These are phyloP conservation scores for Aquanectria penicillioides DNA, from an alignment of 2,329 filamentous ascomycete species.

Conservation along the genomic window DNA sequence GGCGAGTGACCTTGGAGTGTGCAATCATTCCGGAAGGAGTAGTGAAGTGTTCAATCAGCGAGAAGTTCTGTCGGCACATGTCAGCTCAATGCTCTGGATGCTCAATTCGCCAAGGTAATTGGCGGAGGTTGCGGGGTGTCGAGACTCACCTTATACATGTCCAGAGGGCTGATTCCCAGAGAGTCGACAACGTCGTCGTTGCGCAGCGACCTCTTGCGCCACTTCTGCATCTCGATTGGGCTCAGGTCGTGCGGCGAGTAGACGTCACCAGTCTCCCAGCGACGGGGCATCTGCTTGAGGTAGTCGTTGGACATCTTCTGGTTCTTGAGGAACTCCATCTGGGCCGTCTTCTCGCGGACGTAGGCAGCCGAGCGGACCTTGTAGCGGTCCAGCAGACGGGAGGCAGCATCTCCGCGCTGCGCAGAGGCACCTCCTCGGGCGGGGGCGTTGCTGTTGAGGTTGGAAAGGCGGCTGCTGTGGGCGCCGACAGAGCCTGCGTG, in stretches of 20 bases:
- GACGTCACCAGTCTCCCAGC: slow-evolving; percentile 82
- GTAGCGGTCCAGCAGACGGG: slow-evolving; percentile 42
- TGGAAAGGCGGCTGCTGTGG: slow-evolving; percentile 34
- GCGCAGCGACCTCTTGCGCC: slow-evolving; percentile 69
- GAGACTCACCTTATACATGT: slow-evolving; percentile 82
- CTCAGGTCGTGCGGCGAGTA: slow-evolving; percentile 92
- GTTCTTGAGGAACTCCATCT: slow-evolving; percentile 52
- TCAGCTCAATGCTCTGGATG: slow-evolving; percentile 7
- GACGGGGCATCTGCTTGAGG: slow-evolving; percentile 72
- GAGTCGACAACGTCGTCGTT: slow-evolving; percentile 80
- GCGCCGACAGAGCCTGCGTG: slow-evolving; percentile 28
- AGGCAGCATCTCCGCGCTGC: slow-evolving; percentile 41
- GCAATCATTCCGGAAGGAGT: slow-evolving; percentile 87
- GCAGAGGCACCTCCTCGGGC: neutral
- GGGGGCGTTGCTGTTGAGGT: slow-evolving; percentile 29
- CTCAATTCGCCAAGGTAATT: neutral
- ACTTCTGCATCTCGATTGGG: slow-evolving; percentile 82
- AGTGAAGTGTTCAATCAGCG: slow-evolving; percentile 89
- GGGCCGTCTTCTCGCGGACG: slow-evolving; percentile 42
- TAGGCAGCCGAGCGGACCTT: slow-evolving; percentile 32
- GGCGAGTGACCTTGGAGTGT: slow-evolving; percentile 77
- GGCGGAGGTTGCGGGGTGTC: no score
- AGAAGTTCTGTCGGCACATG: slow-evolving; percentile 76
- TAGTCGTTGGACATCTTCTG: slow-evolving; percentile 61
- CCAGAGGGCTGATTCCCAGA: slow-evolving; percentile 80